Conservation (phyloP, 495 filamentous ascomycete species). For the Xylaria venustula region DNA sequence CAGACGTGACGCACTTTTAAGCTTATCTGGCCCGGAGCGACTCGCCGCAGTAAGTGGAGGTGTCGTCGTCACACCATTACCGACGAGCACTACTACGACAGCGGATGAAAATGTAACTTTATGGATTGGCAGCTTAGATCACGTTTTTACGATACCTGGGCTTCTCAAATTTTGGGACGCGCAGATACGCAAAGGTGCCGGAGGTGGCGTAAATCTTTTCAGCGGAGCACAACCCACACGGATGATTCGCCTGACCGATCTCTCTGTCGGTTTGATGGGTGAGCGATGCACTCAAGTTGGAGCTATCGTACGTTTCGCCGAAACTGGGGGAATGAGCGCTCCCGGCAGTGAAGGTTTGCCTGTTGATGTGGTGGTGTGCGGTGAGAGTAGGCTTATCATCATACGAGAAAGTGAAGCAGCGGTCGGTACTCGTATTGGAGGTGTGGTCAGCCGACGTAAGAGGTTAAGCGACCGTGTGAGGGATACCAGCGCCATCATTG, state of each 20-base stretch:
- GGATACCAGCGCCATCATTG: slow-evolving; percentile 41
- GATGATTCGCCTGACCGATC: slow-evolving; percentile 47
- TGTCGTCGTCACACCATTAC: slow-evolving; percentile 55
- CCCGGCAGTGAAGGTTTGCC: slow-evolving; percentile 43
- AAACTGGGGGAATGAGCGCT: slow-evolving; percentile 26
- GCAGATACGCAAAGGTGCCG: slow-evolving; percentile 56
- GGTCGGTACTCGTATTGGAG: slow-evolving; percentile 32
- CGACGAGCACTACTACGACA: slow-evolving; percentile 46
- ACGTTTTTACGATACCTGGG: slow-evolving; percentile 60
- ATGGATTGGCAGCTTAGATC: slow-evolving; percentile 63
- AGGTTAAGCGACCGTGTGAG: slow-evolving; percentile 19
- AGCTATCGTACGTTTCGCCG: slow-evolving; percentile 46
- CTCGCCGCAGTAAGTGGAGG: slow-evolving; percentile 53
- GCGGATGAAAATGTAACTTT: slow-evolving; percentile 65
- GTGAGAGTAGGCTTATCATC: slow-evolving; percentile 63
- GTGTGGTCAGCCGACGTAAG: slow-evolving; percentile 34
- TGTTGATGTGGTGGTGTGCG: slow-evolving; percentile 59
- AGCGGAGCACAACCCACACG: slow-evolving; percentile 45
- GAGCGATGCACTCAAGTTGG: slow-evolving; percentile 61
- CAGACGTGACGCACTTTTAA: slow-evolving; percentile 51
- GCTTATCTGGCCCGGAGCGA: slow-evolving; percentile 33
- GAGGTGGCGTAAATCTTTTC: slow-evolving; percentile 59
- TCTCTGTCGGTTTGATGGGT: slow-evolving; percentile 59
- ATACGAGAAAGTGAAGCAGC: slow-evolving; percentile 48
- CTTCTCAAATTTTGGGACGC: slow-evolving; percentile 65